These are phyloP conservation scores for Boletus barrowsii DNA, from an alignment of 768 basidiomycete genomes.

Conservation along the genomic window DNA sequence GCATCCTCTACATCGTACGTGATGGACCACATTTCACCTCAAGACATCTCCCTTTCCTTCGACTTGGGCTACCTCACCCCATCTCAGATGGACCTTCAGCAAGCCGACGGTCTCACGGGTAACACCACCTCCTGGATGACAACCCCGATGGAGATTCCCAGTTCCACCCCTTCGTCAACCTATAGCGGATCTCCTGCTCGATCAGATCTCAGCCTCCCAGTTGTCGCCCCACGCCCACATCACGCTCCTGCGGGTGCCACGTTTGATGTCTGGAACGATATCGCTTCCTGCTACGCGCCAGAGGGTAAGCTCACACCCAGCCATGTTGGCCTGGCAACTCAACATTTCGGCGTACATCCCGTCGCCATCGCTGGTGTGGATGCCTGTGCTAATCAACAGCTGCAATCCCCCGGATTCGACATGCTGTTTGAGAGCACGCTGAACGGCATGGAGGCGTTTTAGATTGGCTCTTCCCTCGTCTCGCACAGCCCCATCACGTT, in stretches of 20 bases:
- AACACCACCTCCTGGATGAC: conserved; percentile 5
- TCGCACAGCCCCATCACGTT: too few relatives aligned
- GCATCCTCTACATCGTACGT: conserved; percentile 10
- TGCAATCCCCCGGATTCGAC: conserved; percentile 9
- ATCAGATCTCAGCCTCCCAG: conserved; percentile 27
- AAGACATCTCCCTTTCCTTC: conserved; percentile 12
- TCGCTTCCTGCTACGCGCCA: neutral
- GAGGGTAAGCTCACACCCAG: conserved; percentile 1
- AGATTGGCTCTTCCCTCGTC: neutral
- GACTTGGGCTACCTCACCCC: conserved; percentile 1
- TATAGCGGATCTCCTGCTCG: conserved; percentile 43
- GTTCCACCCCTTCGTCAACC: conserved; percentile 39
- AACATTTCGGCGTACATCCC: neutral
- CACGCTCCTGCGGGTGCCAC: neutral
- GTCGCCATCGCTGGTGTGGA: conserved; percentile 11
- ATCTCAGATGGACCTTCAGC: conserved; percentile 10
- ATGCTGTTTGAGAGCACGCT: conserved; percentile 15
- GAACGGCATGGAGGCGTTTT: conserved; percentile 11
- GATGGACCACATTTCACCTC: conserved; percentile 27
- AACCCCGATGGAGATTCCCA: conserved; percentile 13
- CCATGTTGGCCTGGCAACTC: conserved; percentile 3
- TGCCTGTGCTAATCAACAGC: neutral
- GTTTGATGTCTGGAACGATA: conserved; percentile 24
- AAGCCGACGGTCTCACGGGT: conserved; percentile 3
- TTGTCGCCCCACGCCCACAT: conserved; percentile 30